Evolutionary conservation across 108 stramenopile species (phyloP).

Genomic region (Hondaea fermentalgiana): DNA sequence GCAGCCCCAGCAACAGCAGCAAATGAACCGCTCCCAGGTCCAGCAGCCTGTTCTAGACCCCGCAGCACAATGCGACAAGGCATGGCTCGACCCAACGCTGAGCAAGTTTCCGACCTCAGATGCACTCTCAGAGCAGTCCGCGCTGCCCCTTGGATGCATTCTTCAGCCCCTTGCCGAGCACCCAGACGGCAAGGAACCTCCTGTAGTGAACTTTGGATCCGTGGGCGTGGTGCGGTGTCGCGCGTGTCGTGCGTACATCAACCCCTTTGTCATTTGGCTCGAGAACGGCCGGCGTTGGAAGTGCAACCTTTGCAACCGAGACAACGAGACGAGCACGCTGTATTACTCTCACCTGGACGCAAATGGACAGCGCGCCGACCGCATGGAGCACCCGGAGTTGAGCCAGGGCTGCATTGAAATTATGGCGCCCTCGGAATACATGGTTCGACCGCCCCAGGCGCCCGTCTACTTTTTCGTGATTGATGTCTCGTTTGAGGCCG

Average conservation of each 20-base stretch:
- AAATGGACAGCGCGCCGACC: constrained; percentile 71
- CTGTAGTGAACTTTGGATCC: constrained; percentile 79
- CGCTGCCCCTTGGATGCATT: not conserved
- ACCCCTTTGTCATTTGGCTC: constrained; percentile 91
- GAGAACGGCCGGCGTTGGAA: constrained; percentile 88
- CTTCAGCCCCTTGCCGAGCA: not conserved
- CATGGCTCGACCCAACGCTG: not conserved
- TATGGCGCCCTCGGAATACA: constrained; percentile 91
- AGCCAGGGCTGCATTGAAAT: constrained; percentile 73
- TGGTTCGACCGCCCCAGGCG: constrained; percentile 96
- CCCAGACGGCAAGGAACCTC: not conserved
- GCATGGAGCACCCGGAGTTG: constrained; percentile 80
- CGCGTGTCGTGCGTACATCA: constrained; percentile 95
- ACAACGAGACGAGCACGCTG: constrained; percentile 76
- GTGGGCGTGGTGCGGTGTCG: constrained; percentile 93
- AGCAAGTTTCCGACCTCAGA: not conserved
- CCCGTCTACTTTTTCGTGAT: constrained; percentile 91
- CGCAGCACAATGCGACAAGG: not conserved
- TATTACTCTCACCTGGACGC: constrained; percentile 95
- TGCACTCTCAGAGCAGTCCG: not conserved
- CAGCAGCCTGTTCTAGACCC: not conserved
- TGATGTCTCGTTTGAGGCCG: constrained; percentile 80
- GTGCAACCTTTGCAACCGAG: constrained; percentile 89
- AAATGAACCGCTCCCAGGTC: not conserved
- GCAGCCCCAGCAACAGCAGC: not conserved